These are phyloP conservation scores for Cutaneotrichosporon cutaneum DNA, from an alignment of 1,284 basidiomycete species.

Conservation along the genomic window DNA sequence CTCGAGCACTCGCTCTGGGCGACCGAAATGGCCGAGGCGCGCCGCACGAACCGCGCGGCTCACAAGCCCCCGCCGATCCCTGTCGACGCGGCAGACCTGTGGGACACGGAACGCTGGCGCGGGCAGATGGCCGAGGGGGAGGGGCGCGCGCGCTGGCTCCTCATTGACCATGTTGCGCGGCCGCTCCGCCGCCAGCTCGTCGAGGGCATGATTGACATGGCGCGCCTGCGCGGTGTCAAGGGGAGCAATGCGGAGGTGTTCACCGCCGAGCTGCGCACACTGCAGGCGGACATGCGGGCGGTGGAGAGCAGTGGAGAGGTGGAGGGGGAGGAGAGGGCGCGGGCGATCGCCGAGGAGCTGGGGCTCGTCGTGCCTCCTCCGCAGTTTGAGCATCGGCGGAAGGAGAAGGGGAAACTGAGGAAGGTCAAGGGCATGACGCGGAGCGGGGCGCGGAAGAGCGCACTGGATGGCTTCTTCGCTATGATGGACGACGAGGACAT, in stretches of 20 bases:
- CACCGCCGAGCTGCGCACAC: background rate
- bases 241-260: background rate
- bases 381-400: background rate
- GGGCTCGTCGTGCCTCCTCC: background rate
- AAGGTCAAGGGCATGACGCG: background rate
- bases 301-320: too few species aligned
- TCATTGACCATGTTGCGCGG: background rate
- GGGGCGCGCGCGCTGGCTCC: background rate
- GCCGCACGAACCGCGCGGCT: background rate
- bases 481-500: background rate
- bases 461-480: background rate
- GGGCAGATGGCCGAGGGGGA: background rate
- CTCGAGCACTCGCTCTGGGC: background rate
- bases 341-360: background rate
- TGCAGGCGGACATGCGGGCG: background rate
- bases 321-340: background rate
- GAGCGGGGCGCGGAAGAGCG: background rate
- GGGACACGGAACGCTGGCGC: background rate
- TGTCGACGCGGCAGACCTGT: background rate
- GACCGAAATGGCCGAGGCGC: background rate
- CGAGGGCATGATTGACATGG: background rate
- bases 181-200: background rate
- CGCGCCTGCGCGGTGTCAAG: background rate
- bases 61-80: background rate
- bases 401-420: background rate